Evolutionary conservation across 371 early-diverging fungal genomes (phyloP).

Genomic region (Coemansia sp.): DNA sequence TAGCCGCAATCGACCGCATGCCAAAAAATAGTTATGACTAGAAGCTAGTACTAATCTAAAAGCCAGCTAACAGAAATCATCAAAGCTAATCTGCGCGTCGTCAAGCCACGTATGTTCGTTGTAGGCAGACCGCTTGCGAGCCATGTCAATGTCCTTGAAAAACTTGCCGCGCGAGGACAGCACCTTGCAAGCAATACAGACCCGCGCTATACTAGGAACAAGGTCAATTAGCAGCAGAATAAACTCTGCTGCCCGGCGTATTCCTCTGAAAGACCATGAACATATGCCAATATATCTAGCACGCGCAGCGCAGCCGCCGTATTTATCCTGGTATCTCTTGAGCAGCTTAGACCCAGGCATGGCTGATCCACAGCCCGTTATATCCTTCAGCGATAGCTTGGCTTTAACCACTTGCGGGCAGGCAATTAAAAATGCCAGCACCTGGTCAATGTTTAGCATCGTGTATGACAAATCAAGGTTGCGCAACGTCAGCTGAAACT

Average conservation of each 20-base stretch:
- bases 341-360: background rate
- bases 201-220: background rate
- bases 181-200: background rate
- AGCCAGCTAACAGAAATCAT: background rate
- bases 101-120: background rate
- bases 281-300: background rate
- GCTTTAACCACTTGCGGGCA: background rate
- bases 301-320: background rate
- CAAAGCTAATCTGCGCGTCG: background rate
- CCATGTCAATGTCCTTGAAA: background rate
- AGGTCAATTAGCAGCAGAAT: background rate
- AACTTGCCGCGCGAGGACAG: background rate
- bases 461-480: background rate
- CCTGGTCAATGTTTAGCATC: slow-evolving; percentile 2
- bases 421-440: background rate
- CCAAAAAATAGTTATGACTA: too few species aligned
- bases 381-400: background rate
- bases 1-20: too few species aligned
- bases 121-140: background rate
- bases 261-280: background rate
- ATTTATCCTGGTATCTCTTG: background rate
- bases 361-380: background rate
- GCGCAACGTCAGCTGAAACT: background rate
- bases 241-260: background rate
- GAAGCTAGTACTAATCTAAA: background rate